Conservation (phyloP, 345 rosid species). For the Linum lewisii region DNA sequence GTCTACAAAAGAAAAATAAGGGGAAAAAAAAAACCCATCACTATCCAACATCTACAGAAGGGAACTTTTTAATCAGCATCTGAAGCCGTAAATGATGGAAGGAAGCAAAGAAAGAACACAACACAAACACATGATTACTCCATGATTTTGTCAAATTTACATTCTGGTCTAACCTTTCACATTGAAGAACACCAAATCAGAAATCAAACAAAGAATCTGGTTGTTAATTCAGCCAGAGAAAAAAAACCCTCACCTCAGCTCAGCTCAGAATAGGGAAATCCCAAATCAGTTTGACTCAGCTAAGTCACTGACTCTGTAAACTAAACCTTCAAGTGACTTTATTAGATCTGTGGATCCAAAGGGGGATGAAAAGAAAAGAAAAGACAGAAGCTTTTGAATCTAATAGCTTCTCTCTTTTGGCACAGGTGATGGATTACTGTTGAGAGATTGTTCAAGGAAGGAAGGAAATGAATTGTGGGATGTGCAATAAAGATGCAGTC, state of each 20-base stretch:
- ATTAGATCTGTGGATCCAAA: slow-evolving; percentile 51
- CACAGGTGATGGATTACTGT: background rate
- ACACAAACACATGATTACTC: too few species aligned
- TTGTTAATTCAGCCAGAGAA: slow-evolving; percentile 8
- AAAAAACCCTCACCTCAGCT: slow-evolving; percentile 15
- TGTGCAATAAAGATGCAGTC: background rate
- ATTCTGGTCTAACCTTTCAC: slow-evolving; percentile 20
- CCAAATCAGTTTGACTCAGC: slow-evolving; percentile 14
- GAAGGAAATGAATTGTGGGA: slow-evolving; percentile 3
- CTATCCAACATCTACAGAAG: slow-evolving; percentile 1
- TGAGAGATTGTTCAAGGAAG: slow-evolving; percentile 12
- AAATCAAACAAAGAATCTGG: slow-evolving; percentile 8
- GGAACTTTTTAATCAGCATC: too few species aligned
- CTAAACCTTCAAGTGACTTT: slow-evolving; percentile 23
- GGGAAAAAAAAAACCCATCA: slow-evolving; percentile 12
- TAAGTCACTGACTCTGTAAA: slow-evolving; percentile 10
- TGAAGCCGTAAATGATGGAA: slow-evolving; percentile 13
- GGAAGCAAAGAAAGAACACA: background rate
- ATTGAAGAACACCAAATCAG: slow-evolving; percentile 19
- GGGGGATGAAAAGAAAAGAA: slow-evolving; percentile 1
- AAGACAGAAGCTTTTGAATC: slow-evolving; percentile 2
- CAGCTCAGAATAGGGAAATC: slow-evolving; percentile 17
- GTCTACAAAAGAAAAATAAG: slow-evolving; percentile 9
- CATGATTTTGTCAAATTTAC: too few species aligned
- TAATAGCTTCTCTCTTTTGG: background rate